Conservation (phyloP, 192 early-diverging fungal genomes). For the Backusella tarrabulga region DNA sequence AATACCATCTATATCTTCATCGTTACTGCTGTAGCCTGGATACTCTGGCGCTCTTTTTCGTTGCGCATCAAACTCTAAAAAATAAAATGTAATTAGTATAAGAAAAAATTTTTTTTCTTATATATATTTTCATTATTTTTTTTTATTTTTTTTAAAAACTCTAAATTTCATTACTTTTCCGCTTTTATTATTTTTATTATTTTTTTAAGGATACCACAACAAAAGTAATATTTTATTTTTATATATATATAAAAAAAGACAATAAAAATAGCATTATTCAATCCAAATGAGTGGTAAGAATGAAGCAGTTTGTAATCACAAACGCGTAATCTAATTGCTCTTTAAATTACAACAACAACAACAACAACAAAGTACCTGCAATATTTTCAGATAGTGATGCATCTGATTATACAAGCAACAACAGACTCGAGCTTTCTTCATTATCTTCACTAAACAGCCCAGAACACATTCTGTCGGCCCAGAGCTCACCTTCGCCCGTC, state of each 20-base stretch:
- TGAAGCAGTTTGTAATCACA: background rate
- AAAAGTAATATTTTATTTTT: background rate
- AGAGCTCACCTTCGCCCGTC: constrained; percentile 11
- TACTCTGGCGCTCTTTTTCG: constrained; percentile 17
- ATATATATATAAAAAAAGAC: background rate
- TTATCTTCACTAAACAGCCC: background rate
- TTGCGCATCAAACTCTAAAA: constrained; percentile 25
- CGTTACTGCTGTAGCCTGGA: constrained; percentile 16
- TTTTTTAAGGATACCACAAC: background rate
- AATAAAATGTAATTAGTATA: background rate
- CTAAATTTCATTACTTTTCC: background rate
- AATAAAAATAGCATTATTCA: background rate
- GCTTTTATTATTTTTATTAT: constrained; percentile 1
- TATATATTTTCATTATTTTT: background rate
- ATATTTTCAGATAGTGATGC: constrained; percentile 5
- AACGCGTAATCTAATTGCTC: constrained; percentile 3
- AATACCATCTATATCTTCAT: constrained; percentile 54
- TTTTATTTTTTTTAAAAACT: constrained; percentile 5
- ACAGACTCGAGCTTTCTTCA: background rate
- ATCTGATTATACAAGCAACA: constrained; percentile 5
- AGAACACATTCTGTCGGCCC: background rate
- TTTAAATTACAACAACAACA: background rate
- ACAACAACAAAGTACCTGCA: background rate
- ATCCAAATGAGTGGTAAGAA: background rate
- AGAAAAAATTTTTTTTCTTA: background rate